Conservation (phyloP, 1,284 basidiomycete genomes). For the Chalciporus sp. region DNA sequence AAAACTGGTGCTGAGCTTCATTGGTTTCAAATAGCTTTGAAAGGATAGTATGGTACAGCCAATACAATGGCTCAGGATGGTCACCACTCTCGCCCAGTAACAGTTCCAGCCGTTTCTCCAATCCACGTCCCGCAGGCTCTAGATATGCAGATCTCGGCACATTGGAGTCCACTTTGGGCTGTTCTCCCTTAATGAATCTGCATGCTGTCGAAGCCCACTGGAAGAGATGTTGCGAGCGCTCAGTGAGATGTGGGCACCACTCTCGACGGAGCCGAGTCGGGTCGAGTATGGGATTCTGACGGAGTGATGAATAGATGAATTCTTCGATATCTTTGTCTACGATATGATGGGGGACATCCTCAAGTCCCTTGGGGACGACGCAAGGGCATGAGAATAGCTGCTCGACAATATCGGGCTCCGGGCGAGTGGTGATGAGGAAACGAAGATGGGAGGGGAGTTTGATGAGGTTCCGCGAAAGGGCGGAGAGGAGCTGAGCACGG, state of each 20-base stretch:
- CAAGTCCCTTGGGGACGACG: conserved; percentile 17
- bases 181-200: conserved; percentile 23
- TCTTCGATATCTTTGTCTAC: conserved; percentile 19
- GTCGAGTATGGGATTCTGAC: conserved; percentile 13
- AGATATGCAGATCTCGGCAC: too few relatives aligned
- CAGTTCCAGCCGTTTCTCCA: too few relatives aligned
- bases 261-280: conserved; percentile 14
- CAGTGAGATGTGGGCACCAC: conserved; percentile 21
- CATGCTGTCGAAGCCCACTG: conserved; percentile 29
- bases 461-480: conserved; percentile 2
- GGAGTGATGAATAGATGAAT: conserved; percentile 20
- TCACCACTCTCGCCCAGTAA: too few relatives aligned
- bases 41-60: not conserved
- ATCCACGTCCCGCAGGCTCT: too few relatives aligned
- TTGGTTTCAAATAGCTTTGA: not conserved
- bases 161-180: not conserved
- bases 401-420: conserved; percentile 23
- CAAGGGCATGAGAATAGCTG: conserved; percentile 1
- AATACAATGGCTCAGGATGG: too few relatives aligned
- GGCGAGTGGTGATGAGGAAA: conserved; percentile 21
- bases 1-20: not conserved
- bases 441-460: conserved; percentile 19
- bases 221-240: conserved; percentile 22
- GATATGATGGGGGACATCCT: conserved; percentile 8
- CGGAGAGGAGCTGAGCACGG: conserved; percentile 13